phyloP scores from a whole-genome alignment of 73 alveolate genomes.

The Symbiodinium pilosum region DNA sequence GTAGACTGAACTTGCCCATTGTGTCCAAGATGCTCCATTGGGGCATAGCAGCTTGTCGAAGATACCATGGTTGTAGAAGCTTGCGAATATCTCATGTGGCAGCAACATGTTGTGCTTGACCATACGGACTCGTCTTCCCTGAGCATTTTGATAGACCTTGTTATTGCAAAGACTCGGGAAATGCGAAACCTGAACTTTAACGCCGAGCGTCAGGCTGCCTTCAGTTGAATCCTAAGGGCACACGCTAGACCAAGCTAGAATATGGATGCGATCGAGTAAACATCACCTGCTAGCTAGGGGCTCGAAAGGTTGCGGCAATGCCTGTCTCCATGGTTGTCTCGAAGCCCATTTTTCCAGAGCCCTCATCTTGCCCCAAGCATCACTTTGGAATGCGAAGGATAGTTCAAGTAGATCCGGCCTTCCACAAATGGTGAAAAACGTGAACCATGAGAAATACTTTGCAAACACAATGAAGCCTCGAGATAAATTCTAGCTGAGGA shows the following conservation, averaged over 20 bases:
- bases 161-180: too few relatives aligned
- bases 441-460: not conserved
- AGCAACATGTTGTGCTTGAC: not conserved
- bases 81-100: not conserved
- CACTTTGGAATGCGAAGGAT: not conserved
- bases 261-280: not conserved
- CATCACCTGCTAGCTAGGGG: not conserved
- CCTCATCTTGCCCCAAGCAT: not conserved
- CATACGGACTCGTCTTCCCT: not conserved
- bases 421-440: not conserved
- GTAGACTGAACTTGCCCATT: too few relatives aligned
- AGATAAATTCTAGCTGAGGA: too few relatives aligned
- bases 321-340: not conserved
- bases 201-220: too few relatives aligned
- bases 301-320: not conserved
- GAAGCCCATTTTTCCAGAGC: not conserved
- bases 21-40: too few relatives aligned
- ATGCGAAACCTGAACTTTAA: too few relatives aligned
- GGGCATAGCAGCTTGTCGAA: too few relatives aligned
- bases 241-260: too few relatives aligned
- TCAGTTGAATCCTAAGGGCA: not conserved
- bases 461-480: too few relatives aligned
- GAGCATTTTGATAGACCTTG: not conserved
- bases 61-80: not conserved
- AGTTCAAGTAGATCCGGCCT: not conserved